Percentiles rank a stretch among this genome's conserved stretches.
Evolutionary conservation across 2,329 filamentous ascomycete genomes (phyloP).

Genomic region (Nothophoma quercina): DNA sequence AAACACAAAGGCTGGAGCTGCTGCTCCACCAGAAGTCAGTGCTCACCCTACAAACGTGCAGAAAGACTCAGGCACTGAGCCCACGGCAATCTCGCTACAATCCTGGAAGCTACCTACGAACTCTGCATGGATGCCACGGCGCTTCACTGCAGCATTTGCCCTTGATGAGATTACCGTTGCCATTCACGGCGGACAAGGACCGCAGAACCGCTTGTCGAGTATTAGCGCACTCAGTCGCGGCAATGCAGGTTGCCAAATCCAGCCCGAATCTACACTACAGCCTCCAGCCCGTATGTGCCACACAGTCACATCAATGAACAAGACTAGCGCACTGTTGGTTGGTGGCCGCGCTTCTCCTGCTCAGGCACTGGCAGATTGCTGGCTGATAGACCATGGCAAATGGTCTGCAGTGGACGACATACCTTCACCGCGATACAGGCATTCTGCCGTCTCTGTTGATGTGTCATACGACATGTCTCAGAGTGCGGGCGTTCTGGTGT

Average conservation of each 20-base stretch:
- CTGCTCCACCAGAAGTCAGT: slow-evolving; percentile 3
- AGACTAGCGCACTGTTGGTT: slow-evolving; percentile 67
- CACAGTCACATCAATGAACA: slow-evolving; percentile 71
- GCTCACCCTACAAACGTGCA: not conserved
- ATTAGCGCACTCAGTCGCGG: slow-evolving; percentile 49
- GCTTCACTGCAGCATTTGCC: slow-evolving; percentile 51
- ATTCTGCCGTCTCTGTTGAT: slow-evolving; percentile 65
- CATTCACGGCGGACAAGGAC: slow-evolving; percentile 56
- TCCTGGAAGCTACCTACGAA: slow-evolving; percentile 20
- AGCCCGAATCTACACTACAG: slow-evolving; percentile 44
- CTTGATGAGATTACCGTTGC: slow-evolving; percentile 42
- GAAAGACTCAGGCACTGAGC: slow-evolving; percentile 1
- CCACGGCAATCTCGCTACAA: slow-evolving; percentile 25
- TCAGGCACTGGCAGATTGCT: slow-evolving; percentile 74
- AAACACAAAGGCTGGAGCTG: slow-evolving; percentile 41
- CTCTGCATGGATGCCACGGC: slow-evolving; percentile 37
- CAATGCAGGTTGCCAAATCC: slow-evolving; percentile 17
- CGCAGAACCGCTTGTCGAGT: slow-evolving; percentile 57
- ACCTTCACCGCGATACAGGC: slow-evolving; percentile 77
- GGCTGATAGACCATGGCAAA: slow-evolving; percentile 68
- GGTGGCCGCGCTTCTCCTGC: slow-evolving; percentile 83
- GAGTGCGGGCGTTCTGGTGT: slow-evolving; percentile 53
- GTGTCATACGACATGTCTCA: slow-evolving; percentile 53
- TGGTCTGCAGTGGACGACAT: slow-evolving; percentile 74
- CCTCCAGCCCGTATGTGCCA: slow-evolving; percentile 70